phyloP scores from a whole-genome alignment of 768 basidiomycete species.

The Amyloporia xantha region DNA sequence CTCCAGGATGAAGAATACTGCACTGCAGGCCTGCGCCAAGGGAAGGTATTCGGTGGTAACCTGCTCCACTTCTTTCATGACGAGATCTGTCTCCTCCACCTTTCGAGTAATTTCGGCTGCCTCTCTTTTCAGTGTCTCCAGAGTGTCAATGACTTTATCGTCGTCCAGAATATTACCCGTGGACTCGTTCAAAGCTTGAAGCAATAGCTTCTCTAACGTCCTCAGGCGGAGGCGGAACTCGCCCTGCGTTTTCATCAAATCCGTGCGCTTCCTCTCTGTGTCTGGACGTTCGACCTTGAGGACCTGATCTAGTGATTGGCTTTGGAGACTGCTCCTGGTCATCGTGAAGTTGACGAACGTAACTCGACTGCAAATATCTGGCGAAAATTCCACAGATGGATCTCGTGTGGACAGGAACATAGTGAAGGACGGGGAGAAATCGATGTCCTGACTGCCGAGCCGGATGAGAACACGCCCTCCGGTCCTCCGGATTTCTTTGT shows the following conservation, averaged over 20 bases:
- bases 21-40: constrained; percentile 91
- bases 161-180: constrained; percentile 96
- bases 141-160: constrained; percentile 94
- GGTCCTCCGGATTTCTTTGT: constrained; percentile 92
- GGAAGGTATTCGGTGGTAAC: constrained; percentile 94
- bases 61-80: constrained; percentile 95
- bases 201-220: constrained; percentile 84
- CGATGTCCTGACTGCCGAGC: constrained; percentile 95
- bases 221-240: constrained; percentile 92
- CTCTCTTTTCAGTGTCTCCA: constrained; percentile 93
- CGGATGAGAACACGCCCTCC: constrained; percentile 97
- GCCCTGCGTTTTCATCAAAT: constrained; percentile 96
- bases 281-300: constrained; percentile 96
- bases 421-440: constrained; percentile 99
- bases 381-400: constrained; percentile 95
- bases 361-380: constrained; percentile 96
- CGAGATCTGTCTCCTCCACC: constrained; percentile 91
- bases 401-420: constrained; percentile 99
- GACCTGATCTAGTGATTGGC: constrained; percentile 95
- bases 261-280: constrained; percentile 90
- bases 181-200: constrained; percentile 95
- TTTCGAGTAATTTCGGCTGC: constrained; percentile 94
- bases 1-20: constrained; percentile 95
- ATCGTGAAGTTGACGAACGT: constrained; percentile 97
- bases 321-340: constrained; percentile 97